Conservation (phyloP, 163 green algal species). For the Botryococcus braunii region DNA sequence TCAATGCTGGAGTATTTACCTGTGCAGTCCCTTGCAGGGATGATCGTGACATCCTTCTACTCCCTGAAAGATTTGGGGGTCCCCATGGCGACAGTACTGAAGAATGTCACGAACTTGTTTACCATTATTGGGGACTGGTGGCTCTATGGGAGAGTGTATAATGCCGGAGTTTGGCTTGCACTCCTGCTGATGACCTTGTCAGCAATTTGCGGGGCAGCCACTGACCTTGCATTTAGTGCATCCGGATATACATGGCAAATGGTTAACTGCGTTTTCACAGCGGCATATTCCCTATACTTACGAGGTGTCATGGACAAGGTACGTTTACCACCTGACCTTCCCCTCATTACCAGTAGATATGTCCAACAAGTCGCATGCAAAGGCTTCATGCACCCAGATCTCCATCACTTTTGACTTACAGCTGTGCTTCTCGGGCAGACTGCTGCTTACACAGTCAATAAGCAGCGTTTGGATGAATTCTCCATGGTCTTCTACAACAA, state of each 20-base stretch:
- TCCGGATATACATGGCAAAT: slow-evolving; percentile 67
- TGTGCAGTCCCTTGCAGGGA: too few relatives aligned
- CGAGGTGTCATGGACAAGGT: slow-evolving; percentile 45
- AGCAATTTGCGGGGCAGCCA: slow-evolving; percentile 54
- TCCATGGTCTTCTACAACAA: slow-evolving; percentile 87
- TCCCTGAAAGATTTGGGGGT: slow-evolving; percentile 58
- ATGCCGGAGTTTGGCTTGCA: slow-evolving; percentile 55
- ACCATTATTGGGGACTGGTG: slow-evolving; percentile 71
- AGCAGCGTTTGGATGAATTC: slow-evolving; percentile 48
- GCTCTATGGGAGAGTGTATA: slow-evolving; percentile 62
- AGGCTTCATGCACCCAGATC: neutral
- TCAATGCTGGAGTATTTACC: too few relatives aligned
- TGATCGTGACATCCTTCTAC: slow-evolving; percentile 77
- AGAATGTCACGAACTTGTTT: slow-evolving; percentile 92
- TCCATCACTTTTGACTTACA: slow-evolving; percentile 15
- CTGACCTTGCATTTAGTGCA: slow-evolving; percentile 68
- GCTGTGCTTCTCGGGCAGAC: too few relatives aligned
- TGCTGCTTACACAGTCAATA: slow-evolving; percentile 32
- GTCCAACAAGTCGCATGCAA: too few relatives aligned
- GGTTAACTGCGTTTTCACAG: slow-evolving; percentile 78
- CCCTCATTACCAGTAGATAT: too few relatives aligned
- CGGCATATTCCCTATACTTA: slow-evolving; percentile 67
- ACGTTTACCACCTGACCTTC: too few relatives aligned
- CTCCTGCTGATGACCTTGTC: slow-evolving; percentile 71
- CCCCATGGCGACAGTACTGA: slow-evolving; percentile 71